These are phyloP conservation scores for Plasmodium vivax DNA, from an alignment of 169 alveolate species.

Conservation along the genomic window DNA sequence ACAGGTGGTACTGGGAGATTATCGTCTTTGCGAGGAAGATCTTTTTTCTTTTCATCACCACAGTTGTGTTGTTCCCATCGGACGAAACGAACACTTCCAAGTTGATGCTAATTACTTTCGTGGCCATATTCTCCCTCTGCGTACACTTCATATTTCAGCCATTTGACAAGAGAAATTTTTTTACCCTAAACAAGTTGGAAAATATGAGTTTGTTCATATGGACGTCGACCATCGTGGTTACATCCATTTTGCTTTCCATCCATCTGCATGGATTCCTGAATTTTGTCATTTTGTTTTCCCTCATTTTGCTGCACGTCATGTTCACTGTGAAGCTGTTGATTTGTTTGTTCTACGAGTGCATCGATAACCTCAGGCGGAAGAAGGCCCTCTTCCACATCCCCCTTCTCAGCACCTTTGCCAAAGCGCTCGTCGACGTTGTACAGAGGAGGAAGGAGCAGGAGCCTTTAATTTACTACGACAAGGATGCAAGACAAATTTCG, in stretches of 20 bases:
- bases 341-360: conserved; percentile 76
- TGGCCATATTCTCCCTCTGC: conserved; percentile 82
- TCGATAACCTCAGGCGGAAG: conserved; percentile 74
- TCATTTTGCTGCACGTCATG: conserved; percentile 37
- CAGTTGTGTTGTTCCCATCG: conserved; percentile 82
- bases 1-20: conserved; percentile 89
- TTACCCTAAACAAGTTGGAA: conserved; percentile 58
- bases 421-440: conserved; percentile 66
- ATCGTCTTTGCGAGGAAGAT: conserved; percentile 87
- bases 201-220: conserved; percentile 45
- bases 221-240: conserved; percentile 47
- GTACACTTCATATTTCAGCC: conserved; percentile 86
- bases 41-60: conserved; percentile 83
- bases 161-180: conserved; percentile 85
- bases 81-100: conserved; percentile 79
- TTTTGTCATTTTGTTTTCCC: conserved; percentile 37
- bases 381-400: conserved; percentile 74
- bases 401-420: conserved; percentile 48
- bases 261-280: conserved; percentile 57
- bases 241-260: conserved; percentile 74
- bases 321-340: conserved; percentile 61
- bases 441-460: conserved; percentile 74
- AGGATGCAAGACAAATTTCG: conserved; percentile 46
- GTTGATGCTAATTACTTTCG: conserved; percentile 83
- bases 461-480: conserved; percentile 78